A percentile compares a stretch with the other conserved stretches of the same genome.
Conservation (phyloP, 2,329 filamentous ascomycete genomes). For the Ambrosiella beaveri region DNA sequence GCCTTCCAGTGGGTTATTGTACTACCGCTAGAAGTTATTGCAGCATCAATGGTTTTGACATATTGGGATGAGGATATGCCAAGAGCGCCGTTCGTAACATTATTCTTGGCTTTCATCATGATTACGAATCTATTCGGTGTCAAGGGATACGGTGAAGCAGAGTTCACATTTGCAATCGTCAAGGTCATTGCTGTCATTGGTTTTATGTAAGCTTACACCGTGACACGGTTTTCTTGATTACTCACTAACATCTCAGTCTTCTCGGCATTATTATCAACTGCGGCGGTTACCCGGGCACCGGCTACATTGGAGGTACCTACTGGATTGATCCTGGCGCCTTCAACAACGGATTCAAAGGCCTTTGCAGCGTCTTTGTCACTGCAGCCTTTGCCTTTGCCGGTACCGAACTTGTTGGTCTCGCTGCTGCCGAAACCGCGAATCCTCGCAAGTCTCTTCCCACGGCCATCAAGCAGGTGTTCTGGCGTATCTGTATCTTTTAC, state of each 20-base stretch:
- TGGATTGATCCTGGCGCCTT: conserved; percentile 74
- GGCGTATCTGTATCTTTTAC: conserved; percentile 85
- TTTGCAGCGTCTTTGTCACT: conserved; percentile 61
- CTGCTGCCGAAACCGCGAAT: conserved; percentile 63
- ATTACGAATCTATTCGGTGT: conserved; percentile 77
- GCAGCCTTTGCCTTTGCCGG: conserved; percentile 62
- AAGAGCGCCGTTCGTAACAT: conserved; percentile 60
- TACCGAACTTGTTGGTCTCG: conserved; percentile 59
- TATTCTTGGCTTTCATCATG: conserved; percentile 65
- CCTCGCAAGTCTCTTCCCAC: conserved; percentile 67
- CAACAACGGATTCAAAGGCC: conserved; percentile 67
- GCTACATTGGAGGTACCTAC: conserved; percentile 64
- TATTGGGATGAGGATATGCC: conserved; percentile 56
- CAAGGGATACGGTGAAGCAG: conserved; percentile 75
- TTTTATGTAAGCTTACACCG: conserved; percentile 52
- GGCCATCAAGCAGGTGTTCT: conserved; percentile 86
- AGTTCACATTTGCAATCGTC: conserved; percentile 73
- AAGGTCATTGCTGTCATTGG: conserved; percentile 76
- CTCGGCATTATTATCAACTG: conserved; percentile 74
- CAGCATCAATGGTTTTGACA: conserved; percentile 65
- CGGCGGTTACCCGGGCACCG: conserved; percentile 54
- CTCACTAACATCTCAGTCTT: conserved; percentile 33
- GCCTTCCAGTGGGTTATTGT: conserved; percentile 76
- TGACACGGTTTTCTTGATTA: background rate
- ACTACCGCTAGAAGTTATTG: conserved; percentile 71